These are phyloP conservation scores for Iris pallida DNA, from an alignment of 116 monocot genomes.

Conservation along the genomic window DNA sequence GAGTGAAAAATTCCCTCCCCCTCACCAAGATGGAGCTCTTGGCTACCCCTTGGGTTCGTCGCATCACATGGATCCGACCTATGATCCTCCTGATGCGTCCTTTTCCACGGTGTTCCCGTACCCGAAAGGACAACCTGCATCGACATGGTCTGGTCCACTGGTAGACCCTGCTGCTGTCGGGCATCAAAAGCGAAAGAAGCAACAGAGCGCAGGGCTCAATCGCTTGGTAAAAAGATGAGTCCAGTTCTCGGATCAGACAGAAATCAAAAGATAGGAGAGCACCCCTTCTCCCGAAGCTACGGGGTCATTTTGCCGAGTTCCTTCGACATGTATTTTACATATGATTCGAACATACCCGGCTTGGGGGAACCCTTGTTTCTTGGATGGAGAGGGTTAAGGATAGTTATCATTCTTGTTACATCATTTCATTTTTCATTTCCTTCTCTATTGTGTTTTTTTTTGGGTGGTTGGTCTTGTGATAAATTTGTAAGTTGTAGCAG, in stretches of 20 bases:
- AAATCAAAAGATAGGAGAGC: too few species aligned
- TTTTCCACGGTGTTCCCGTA: conserved; percentile 42
- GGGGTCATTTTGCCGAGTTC: too few species aligned
- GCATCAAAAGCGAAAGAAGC: conserved; percentile 36
- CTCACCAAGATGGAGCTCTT: conserved; percentile 57
- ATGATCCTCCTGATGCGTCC: conserved; percentile 35
- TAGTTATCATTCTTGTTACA: conserved; percentile 3
- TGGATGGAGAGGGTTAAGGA: conserved; percentile 4
- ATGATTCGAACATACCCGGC: not conserved
- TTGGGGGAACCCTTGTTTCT: not conserved
- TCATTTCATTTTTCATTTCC: conserved; percentile 1
- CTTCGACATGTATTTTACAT: too few species aligned
- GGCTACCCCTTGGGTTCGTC: conserved; percentile 48
- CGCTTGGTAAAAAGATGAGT: conserved; percentile 10
- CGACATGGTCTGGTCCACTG: conserved; percentile 72
- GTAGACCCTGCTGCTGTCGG: conserved; percentile 25
- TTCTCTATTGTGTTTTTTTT: not conserved
- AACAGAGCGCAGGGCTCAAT: conserved; percentile 1
- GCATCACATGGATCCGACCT: conserved; percentile 34
- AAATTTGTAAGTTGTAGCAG: conserved; percentile 4
- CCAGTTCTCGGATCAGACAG: conserved; percentile 13
- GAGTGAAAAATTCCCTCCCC: conserved; percentile 69
- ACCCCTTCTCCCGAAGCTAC: too few species aligned
- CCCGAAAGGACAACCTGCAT: conserved; percentile 27
- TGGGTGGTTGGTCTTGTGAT: conserved; percentile 1